These are phyloP conservation scores for Fragaria ananassa DNA, from an alignment of 306 rosid species.

Conservation along the genomic window DNA sequence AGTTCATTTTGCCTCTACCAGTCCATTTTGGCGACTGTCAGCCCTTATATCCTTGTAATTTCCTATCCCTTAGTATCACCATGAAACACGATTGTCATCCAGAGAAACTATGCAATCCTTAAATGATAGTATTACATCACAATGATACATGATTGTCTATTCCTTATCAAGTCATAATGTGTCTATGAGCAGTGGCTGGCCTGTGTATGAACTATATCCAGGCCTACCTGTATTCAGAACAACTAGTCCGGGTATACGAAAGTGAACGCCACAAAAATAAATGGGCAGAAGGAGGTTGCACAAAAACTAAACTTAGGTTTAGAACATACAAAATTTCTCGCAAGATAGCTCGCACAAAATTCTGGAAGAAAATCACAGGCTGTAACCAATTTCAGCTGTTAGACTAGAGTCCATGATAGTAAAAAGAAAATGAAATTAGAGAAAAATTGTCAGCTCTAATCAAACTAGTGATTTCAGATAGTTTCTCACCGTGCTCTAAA, in stretches of 20 bases:
- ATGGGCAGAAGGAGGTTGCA: constrained; percentile 15
- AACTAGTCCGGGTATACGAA: not conserved
- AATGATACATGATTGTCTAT: not conserved
- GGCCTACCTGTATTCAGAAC: not conserved
- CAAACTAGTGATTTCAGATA: constrained; percentile 7
- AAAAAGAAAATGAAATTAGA: not conserved
- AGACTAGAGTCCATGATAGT: constrained; percentile 25
- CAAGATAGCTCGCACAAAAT: constrained; percentile 60
- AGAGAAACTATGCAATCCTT: not conserved
- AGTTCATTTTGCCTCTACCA: not conserved
- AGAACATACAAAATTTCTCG: constrained; percentile 75
- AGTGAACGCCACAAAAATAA: constrained; percentile 1
- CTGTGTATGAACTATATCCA: not conserved
- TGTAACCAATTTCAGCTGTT: constrained; percentile 38
- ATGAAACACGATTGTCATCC: not conserved
- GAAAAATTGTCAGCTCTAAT: not conserved
- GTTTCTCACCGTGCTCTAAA: constrained; percentile 48
- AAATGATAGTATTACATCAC: not conserved
- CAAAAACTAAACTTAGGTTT: constrained; percentile 23
- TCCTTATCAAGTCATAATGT: not conserved
- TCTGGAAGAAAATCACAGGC: constrained; percentile 48
- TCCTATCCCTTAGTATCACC: not conserved
- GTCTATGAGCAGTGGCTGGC: not conserved
- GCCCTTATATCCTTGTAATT: not conserved
- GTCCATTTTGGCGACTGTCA: constrained; percentile 4